Evolutionary conservation across 208 protist species (phyloP).

Genomic region (Vickermania spadyakhi): DNA sequence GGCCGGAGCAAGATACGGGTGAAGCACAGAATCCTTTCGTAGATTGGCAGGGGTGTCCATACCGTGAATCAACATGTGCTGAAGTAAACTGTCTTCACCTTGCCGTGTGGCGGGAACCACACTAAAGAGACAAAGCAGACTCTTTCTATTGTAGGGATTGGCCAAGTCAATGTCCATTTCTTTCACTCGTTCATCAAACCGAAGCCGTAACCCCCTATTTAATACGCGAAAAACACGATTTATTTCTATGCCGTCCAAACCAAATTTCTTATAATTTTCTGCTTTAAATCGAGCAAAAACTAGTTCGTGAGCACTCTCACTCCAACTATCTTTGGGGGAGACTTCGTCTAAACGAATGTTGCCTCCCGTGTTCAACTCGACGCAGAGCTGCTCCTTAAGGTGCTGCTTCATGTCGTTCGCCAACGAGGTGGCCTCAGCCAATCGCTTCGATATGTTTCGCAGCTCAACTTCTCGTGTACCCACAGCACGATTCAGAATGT

Average conservation of each 20-base stretch:
- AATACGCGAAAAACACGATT: slow-evolving; percentile 69
- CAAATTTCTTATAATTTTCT: slow-evolving; percentile 27
- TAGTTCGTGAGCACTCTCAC: slow-evolving; percentile 47
- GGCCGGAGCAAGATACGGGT: slow-evolving; percentile 1
- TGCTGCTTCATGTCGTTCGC: slow-evolving; percentile 21
- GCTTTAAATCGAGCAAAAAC: slow-evolving; percentile 46
- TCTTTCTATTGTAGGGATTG: slow-evolving; percentile 43
- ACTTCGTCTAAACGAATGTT: slow-evolving; percentile 86
- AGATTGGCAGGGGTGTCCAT: slow-evolving; percentile 7
- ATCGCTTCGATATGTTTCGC: slow-evolving; percentile 22
- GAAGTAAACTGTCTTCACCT: slow-evolving; percentile 30
- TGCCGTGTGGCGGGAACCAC: slow-evolving; percentile 20
- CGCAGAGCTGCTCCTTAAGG: slow-evolving; percentile 41
- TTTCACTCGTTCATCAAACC: slow-evolving; percentile 76
- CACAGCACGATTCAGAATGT: slow-evolving; percentile 34
- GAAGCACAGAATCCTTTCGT: neutral
- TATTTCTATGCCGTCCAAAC: slow-evolving; percentile 49
- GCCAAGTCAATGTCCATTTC: slow-evolving; percentile 66
- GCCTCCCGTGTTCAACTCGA: slow-evolving; percentile 86
- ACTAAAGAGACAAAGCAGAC: slow-evolving; percentile 80
- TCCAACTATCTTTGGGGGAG: slow-evolving; percentile 45
- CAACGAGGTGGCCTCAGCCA: slow-evolving; percentile 20
- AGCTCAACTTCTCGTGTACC: slow-evolving; percentile 57
- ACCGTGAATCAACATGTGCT: slow-evolving; percentile 35
- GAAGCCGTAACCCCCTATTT: slow-evolving; percentile 63